phyloP scores from a whole-genome alignment of 768 basidiomycete genomes.

The Mycena kentingensis region DNA sequence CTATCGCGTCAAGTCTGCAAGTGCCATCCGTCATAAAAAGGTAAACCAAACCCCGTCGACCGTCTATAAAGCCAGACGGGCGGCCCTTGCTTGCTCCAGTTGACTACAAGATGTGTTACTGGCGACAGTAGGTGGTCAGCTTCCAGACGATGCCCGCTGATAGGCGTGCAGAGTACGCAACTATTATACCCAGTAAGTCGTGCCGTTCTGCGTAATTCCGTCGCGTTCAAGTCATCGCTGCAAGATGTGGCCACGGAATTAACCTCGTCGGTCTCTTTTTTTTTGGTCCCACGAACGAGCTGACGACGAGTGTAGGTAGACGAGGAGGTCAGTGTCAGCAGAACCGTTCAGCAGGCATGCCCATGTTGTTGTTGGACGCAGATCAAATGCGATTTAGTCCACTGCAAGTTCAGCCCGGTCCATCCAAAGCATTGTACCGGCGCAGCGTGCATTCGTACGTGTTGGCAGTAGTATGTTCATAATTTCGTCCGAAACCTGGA shows the following conservation, averaged over 20 bases:
- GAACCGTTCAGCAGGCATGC: not conserved
- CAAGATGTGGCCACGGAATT: constrained; percentile 22
- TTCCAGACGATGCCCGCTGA: too few relatives aligned
- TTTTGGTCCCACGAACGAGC: not conserved
- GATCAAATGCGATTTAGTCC: constrained; percentile 63
- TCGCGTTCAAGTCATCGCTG: constrained; percentile 2
- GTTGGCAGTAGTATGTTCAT: constrained; percentile 70
- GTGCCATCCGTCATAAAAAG: constrained; percentile 22
- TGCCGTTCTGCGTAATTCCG: not conserved
- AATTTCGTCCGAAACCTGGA: not conserved
- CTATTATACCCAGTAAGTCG: constrained; percentile 17
- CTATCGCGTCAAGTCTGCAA: constrained; percentile 22
- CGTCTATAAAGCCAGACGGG: constrained; percentile 19
- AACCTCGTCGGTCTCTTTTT: constrained; percentile 14
- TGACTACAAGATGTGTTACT: constrained; percentile 19
- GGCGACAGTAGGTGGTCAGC: constrained; percentile 21
- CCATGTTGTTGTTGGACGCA: constrained; percentile 26
- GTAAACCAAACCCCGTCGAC: constrained; percentile 19
- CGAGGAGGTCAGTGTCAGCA: constrained; percentile 14
- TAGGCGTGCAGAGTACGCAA: constrained; percentile 16
- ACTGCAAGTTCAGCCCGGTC: constrained; percentile 63
- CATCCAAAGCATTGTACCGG: constrained; percentile 54
- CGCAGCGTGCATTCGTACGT: constrained; percentile 54
- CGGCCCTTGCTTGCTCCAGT: constrained; percentile 1
- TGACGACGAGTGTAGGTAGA: constrained; percentile 4